Evolutionary conservation across 2,329 filamentous ascomycete species (phyloP).

Genomic region (Fusarium proliferatum): DNA sequence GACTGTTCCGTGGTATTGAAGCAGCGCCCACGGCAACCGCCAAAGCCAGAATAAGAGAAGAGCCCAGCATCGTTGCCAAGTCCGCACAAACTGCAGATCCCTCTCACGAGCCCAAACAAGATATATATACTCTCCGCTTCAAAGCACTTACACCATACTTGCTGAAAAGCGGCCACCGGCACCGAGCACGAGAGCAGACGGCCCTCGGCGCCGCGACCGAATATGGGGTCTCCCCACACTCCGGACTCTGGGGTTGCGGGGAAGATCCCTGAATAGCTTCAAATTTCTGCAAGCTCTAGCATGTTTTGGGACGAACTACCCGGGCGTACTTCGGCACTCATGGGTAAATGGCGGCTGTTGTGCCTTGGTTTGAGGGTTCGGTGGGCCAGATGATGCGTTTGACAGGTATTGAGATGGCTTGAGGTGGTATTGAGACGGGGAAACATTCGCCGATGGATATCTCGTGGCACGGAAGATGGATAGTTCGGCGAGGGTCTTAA

Average conservation of each 20-base stretch:
- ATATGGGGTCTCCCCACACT: conserved; percentile 16
- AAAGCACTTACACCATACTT: neutral
- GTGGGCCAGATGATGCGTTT: neutral
- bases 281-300: neutral
- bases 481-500: neutral
- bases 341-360: neutral
- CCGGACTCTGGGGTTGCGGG: conserved; percentile 11
- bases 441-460: neutral
- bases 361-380: neutral
- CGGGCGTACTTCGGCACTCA: neutral
- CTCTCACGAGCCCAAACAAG: rapidly evolving
- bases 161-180: conserved; percentile 5
- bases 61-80: conserved; percentile 1
- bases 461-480: neutral
- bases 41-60: neutral
- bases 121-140: neutral
- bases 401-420: neutral
- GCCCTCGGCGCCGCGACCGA: conserved; percentile 27
- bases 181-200: neutral
- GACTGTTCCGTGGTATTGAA: neutral
- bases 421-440: neutral
- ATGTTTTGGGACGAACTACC: neutral
- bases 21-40: neutral
- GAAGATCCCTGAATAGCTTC: conserved; percentile 7
- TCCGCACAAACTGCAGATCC: neutral